phyloP scores from a whole-genome alignment of 2,329 filamentous ascomycete species.

The Penicillium frequentans region DNA sequence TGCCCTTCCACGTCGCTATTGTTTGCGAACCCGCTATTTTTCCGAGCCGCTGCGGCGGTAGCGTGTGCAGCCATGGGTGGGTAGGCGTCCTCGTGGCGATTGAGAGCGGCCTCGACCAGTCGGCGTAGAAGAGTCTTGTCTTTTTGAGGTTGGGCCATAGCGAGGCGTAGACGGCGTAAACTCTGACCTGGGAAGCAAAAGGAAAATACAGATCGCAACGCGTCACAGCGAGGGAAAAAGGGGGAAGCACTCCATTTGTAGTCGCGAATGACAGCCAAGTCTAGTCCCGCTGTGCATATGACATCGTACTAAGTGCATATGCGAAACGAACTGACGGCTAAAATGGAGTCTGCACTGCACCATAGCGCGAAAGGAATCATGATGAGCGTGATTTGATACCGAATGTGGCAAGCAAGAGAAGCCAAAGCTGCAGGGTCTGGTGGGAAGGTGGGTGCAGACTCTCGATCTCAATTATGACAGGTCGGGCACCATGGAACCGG shows the following conservation, averaged over 20 bases:
- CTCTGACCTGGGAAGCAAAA: neutral
- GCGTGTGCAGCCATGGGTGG: constrained; percentile 20
- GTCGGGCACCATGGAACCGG: constrained; percentile 7
- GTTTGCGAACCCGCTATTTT: constrained; percentile 2
- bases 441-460: constrained; percentile 1
- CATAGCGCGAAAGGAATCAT: constrained; percentile 6
- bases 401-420: constrained; percentile 2
- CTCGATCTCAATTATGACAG: constrained; percentile 15
- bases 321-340: constrained; percentile 1
- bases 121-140: constrained; percentile 19
- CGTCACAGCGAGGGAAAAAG: neutral
- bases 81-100: constrained; percentile 28
- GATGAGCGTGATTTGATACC: constrained; percentile 16
- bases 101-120: constrained; percentile 23
- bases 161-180: neutral
- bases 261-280: neutral
- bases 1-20: constrained; percentile 10
- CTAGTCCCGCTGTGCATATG: constrained; percentile 5
- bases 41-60: constrained; percentile 1
- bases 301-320: constrained; percentile 2
- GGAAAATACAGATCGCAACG: neutral
- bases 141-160: constrained; percentile 13
- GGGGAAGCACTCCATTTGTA: constrained; percentile 14
- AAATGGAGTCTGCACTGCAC: neutral
- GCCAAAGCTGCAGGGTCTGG: constrained; percentile 15